phyloP scores from a whole-genome alignment of 2,329 filamentous ascomycete species.

The Sporothrix humicola region DNA sequence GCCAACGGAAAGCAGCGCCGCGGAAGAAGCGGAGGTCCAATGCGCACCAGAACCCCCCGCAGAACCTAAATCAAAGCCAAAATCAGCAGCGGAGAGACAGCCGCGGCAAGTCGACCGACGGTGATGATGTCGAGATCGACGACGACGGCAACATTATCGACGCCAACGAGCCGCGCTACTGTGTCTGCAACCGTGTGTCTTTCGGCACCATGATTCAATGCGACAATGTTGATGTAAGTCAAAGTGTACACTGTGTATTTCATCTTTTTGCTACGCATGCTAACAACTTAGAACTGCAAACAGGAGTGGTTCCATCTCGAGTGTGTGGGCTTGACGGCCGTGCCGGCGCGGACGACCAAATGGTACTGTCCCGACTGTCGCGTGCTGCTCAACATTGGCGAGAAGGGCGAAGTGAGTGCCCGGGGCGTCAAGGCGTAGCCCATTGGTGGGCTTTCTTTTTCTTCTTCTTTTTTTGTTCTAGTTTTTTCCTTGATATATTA shows the following conservation, averaged over 20 bases:
- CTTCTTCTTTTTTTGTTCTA: not conserved
- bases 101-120: conserved; percentile 49
- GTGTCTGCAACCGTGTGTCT: conserved; percentile 77
- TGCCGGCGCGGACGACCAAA: conserved; percentile 74
- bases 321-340: conserved; percentile 71
- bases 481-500: not conserved
- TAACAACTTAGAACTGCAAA: conserved; percentile 65
- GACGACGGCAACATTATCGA: conserved; percentile 74
- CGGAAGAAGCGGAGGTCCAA: conserved; percentile 63
- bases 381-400: conserved; percentile 65
- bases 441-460: not conserved
- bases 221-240: conserved; percentile 75
- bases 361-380: conserved; percentile 86
- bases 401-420: conserved; percentile 67
- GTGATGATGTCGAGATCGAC: conserved; percentile 53
- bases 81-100: conserved; percentile 47
- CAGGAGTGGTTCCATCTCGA: conserved; percentile 85
- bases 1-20: conserved; percentile 72
- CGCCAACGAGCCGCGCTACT: conserved; percentile 77
- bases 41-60: not conserved
- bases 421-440: conserved; percentile 57
- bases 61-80: not conserved
- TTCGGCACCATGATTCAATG: conserved; percentile 85
- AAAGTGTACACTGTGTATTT: not conserved
- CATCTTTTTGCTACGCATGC: too few relatives aligned